These are phyloP conservation scores for Tulasnella sp. DNA, from an alignment of 768 basidiomycete species.

Conservation along the genomic window DNA sequence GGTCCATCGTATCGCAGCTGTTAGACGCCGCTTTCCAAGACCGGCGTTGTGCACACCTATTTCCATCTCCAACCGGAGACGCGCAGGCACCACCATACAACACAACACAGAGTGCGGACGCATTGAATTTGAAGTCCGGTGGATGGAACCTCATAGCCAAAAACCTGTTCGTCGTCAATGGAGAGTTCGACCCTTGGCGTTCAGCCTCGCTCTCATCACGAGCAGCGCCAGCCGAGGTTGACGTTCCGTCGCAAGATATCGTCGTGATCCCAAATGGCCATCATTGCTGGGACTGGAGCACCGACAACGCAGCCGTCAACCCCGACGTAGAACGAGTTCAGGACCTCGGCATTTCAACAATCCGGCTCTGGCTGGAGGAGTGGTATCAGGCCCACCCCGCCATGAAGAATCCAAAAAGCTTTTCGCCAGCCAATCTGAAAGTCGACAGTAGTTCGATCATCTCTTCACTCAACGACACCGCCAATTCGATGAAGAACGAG, in stretches of 20 bases:
- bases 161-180: constrained; percentile 20
- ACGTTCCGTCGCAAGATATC: not conserved
- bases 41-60: constrained; percentile 1
- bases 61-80: not conserved
- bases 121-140: not conserved
- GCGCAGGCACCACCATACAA: not conserved
- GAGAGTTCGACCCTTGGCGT: constrained; percentile 22
- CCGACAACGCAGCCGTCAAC: constrained; percentile 1
- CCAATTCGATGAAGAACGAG: not conserved
- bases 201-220: constrained; percentile 19
- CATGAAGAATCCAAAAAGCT: not conserved
- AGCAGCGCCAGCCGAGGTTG: not conserved
- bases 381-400: constrained; percentile 16
- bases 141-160: constrained; percentile 23
- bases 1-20: not conserved
- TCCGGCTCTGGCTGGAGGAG: not conserved
- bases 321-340: not conserved
- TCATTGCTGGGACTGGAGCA: constrained; percentile 16
- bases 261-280: not conserved
- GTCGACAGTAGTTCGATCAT: not conserved
- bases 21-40: not conserved
- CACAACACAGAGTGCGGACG: not conserved
- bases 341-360: not conserved
- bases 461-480: not conserved
- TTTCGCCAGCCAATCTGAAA: not conserved